Evolutionary conservation across 2,329 filamentous ascomycete species (phyloP).

Genomic region (Aspergillus vadensis): DNA sequence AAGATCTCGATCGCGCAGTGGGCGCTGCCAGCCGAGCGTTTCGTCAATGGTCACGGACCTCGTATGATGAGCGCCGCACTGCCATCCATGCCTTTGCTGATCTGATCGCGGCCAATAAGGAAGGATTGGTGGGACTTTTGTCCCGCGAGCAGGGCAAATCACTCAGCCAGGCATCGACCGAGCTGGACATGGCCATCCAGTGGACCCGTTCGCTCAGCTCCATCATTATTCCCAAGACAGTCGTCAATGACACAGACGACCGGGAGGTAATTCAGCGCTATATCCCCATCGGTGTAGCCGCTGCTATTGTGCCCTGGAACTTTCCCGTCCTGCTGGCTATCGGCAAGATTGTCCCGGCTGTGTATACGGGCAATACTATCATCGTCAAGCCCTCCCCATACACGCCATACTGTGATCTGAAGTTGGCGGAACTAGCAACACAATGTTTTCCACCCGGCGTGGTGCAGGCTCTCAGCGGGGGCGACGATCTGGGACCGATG

Average conservation of each 20-base stretch:
- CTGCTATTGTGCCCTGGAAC: slow-evolving; percentile 64
- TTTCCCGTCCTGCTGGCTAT: slow-evolving; percentile 48
- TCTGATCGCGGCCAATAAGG: slow-evolving; percentile 38
- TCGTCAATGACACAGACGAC: slow-evolving; percentile 52
- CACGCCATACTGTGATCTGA: slow-evolving; percentile 58
- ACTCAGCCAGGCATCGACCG: slow-evolving; percentile 28
- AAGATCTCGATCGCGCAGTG: slow-evolving; percentile 56
- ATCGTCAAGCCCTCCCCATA: slow-evolving; percentile 57
- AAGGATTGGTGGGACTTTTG: slow-evolving; percentile 41
- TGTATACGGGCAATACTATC: slow-evolving; percentile 57
- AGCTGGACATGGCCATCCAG: slow-evolving; percentile 29
- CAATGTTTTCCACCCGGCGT: slow-evolving; percentile 58
- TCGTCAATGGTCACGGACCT: slow-evolving; percentile 48
- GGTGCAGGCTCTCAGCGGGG: slow-evolving; percentile 58
- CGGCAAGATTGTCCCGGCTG: slow-evolving; percentile 54
- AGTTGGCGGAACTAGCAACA: slow-evolving; percentile 55
- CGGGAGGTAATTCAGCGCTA: slow-evolving; percentile 37
- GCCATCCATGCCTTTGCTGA: slow-evolving; percentile 37
- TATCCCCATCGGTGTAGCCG: slow-evolving; percentile 46
- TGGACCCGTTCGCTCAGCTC: slow-evolving; percentile 27
- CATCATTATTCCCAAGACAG: slow-evolving; percentile 48
- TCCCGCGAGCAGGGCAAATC: slow-evolving; percentile 49
- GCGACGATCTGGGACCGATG: slow-evolving; percentile 56
- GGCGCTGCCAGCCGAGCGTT: slow-evolving; percentile 51
- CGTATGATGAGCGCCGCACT: slow-evolving; percentile 36